Conservation (phyloP, 1,139 yeast genomes). For the Geotrichum candidum region DNA sequence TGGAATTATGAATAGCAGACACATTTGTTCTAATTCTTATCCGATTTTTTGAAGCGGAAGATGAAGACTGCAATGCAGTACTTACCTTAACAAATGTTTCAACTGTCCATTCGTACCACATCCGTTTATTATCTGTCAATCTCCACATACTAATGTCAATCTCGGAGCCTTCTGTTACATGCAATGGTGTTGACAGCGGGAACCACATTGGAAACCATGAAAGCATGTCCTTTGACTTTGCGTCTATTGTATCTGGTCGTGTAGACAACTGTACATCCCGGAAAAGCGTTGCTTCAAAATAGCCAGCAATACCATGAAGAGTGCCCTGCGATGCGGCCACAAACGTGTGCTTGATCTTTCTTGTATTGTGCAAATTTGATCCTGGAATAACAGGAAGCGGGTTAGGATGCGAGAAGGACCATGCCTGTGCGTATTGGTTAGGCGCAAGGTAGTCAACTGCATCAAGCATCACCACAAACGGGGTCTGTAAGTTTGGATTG, state of each 20-base stretch:
- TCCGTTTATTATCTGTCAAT: constrained; percentile 36
- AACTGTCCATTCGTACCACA: constrained; percentile 74
- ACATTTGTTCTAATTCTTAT: constrained; percentile 25
- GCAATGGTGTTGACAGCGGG: constrained; percentile 52
- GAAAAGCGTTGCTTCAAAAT: constrained; percentile 61
- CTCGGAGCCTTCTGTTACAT: constrained; percentile 48
- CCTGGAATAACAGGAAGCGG: not conserved
- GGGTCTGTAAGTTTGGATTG: constrained; percentile 37
- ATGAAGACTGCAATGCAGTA: not conserved
- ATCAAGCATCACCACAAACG: constrained; percentile 57
- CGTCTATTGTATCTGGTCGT: constrained; percentile 41
- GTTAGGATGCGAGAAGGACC: constrained; percentile 15
- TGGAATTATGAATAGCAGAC: constrained; percentile 26
- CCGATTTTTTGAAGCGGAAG: constrained; percentile 2
- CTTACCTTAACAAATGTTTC: constrained; percentile 41
- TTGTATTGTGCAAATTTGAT: constrained; percentile 30
- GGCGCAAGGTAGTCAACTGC: constrained; percentile 39
- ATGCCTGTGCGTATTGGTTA: constrained; percentile 13
- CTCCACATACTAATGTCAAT: constrained; percentile 48
- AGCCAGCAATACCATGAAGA: constrained; percentile 71
- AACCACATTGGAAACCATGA: constrained; percentile 76
- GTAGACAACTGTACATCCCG: constrained; percentile 53
- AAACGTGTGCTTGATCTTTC: constrained; percentile 36
- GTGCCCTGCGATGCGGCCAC: constrained; percentile 43
- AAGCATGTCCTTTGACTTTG: constrained; percentile 48